A percentile compares a stretch with the other conserved stretches of the same genome.
phyloP scores from a whole-genome alignment of 805 yeast species.

The Cyberlindnera xylosilytica region DNA sequence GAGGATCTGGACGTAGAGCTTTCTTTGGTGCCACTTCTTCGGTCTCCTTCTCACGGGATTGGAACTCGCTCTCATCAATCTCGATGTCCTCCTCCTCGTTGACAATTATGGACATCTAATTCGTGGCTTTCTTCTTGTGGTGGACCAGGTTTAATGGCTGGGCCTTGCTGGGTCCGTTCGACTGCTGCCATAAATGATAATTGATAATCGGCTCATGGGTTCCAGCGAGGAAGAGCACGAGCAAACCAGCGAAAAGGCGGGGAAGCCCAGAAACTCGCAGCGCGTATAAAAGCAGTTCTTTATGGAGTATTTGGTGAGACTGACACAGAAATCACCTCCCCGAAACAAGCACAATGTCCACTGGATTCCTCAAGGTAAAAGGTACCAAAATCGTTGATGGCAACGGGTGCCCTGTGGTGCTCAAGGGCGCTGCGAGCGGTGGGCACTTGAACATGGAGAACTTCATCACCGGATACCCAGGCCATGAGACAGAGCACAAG shows the following conservation, averaged over 20 bases:
- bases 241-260: no score
- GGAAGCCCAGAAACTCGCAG: no score
- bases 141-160: no score
- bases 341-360: neutral
- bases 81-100: constrained; percentile 17
- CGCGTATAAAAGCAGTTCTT: no score
- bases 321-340: no score
- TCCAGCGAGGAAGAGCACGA: no score
- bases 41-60: constrained; percentile 19
- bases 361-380: constrained; percentile 35
- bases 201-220: no score
- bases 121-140: constrained; percentile 22
- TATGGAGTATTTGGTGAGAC: no score
- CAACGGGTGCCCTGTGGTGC: constrained; percentile 36
- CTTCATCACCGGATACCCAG: constrained; percentile 54
- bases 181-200: no score
- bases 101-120: constrained; percentile 24
- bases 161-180: no score
- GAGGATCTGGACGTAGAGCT: constrained; percentile 24
- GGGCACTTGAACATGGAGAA: constrained; percentile 55
- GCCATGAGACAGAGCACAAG: constrained; percentile 51
- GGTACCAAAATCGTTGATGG: constrained; percentile 48
- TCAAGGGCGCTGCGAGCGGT: constrained; percentile 47
- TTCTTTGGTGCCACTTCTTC: constrained; percentile 21
- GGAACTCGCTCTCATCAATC: constrained; percentile 4